Base-by-base conservation (phyloP, 495 filamentous ascomycete genomes). In the Annulohypoxylon stygium region DNA sequence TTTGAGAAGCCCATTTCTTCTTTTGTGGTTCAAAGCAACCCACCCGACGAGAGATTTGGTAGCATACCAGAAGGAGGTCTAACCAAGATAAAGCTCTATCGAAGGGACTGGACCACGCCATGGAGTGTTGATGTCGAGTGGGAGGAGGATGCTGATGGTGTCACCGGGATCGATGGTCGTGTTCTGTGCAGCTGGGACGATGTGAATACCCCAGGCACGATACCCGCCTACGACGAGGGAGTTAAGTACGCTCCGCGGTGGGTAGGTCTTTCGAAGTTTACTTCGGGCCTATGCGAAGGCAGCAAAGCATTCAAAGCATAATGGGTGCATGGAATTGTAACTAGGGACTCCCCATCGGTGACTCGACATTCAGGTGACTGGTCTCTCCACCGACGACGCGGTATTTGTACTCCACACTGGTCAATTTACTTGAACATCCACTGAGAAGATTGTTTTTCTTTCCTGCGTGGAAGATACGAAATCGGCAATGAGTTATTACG, bases 131-230 rank as follows among this genome's bases (percentile, higher is more conserved):
- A 92, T 74, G 87, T 97, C 0, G 82, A 87, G 37, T 96, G 94
- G 90, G 78, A 84, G 47, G 76, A 79, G 3, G 61, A 73, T 4
- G 76, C 54, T 10, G 59, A 75, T 61, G 45, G 41, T 16, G 71
- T 65, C 10, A 75, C 72, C 9, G 85, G 84, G 7, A 78, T 95
- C 55, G 87, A 88, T 67, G 95, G 94, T 0, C 85, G 83, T 51
- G 89, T 94, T 3, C 86, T 92, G 9, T 98, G 95, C 83, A 79
- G 93, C 14, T 99, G 96, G 96, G 93, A 90, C 73, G 96, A 98
- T 82, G 89, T 87, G 33, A 97, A 97, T 71, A 83, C 81, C 10
- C 76, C 78, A 9, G 91, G 90, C 2, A 81, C 85, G 7, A 95
- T 99, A 57, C 94, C 96, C 0, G 96, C 96, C 12, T 86, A 96